phyloP scores from a whole-genome alignment of 306 rosid genomes.

The Cicer cuneatum region DNA sequence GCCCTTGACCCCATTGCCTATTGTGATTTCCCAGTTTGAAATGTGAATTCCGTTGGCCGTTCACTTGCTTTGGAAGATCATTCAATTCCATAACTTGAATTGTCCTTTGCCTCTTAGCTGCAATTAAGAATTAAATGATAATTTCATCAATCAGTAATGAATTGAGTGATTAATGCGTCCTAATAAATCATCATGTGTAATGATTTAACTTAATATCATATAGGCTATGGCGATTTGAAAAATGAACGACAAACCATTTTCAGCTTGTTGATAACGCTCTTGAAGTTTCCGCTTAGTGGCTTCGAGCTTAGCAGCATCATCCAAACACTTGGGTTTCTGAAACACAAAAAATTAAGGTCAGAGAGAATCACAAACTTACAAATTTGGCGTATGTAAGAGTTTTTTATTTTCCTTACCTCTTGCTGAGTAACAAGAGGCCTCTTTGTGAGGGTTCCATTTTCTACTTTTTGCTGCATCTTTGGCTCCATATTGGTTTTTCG shows the following conservation, averaged over 20 bases:
- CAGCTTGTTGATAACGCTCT: slow-evolving; percentile 91
- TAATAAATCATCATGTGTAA: not conserved
- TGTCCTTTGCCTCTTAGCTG: slow-evolving; percentile 94
- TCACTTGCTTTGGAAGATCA: slow-evolving; percentile 84
- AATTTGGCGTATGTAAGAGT: not conserved
- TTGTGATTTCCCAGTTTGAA: slow-evolving; percentile 66
- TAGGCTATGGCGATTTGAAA: not conserved
- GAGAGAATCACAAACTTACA: slow-evolving; percentile 35
- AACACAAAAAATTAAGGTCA: slow-evolving; percentile 38
- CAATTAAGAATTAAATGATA: slow-evolving; percentile 27
- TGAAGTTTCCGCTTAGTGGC: slow-evolving; percentile 97
- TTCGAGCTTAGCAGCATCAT: slow-evolving; percentile 83
- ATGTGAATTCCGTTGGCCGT: slow-evolving; percentile 57
- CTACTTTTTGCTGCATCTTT: slow-evolving; percentile 54
- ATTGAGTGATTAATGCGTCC: slow-evolving; percentile 1
- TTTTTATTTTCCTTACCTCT: slow-evolving; percentile 60
- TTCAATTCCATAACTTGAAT: slow-evolving; percentile 93
- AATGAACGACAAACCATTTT: slow-evolving; percentile 64
- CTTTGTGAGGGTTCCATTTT: slow-evolving; percentile 52
- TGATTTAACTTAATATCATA: not conserved
- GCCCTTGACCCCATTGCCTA: slow-evolving; percentile 61
- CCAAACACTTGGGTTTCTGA: slow-evolving; percentile 63
- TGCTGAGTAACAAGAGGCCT: slow-evolving; percentile 55
- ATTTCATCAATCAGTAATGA: slow-evolving; percentile 35
- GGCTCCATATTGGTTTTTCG: slow-evolving; percentile 49